A percentile compares a stretch with the other conserved stretches of the same genome.
These are phyloP conservation scores for Oryza glumipatula DNA, from an alignment of 176 grass and related monocot genomes.

Conservation along the genomic window DNA sequence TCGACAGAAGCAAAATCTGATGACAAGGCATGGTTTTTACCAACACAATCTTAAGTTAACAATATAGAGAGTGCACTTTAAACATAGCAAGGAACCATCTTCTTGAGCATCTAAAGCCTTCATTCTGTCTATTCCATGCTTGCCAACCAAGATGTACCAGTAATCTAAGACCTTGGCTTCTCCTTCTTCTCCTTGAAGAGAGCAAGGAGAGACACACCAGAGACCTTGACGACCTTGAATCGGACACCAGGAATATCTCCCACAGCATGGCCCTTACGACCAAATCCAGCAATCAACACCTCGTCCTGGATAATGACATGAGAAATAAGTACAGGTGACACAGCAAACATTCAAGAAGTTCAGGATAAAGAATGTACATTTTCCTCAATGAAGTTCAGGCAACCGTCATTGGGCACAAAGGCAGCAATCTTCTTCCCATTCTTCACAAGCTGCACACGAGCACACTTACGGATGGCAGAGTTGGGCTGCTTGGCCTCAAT, in stretches of 20 bases:
- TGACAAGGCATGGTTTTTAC: constrained; percentile 34
- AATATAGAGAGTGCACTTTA: constrained; percentile 35
- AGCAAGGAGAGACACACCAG: constrained; percentile 70
- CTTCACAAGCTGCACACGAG: constrained; percentile 71
- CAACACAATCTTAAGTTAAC: constrained; percentile 43
- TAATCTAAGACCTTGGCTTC: constrained; percentile 64
- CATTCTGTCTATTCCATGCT: constrained; percentile 27
- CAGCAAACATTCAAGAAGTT: not conserved
- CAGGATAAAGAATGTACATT: constrained; percentile 35
- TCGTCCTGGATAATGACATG: constrained; percentile 47
- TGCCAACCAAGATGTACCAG: constrained; percentile 2
- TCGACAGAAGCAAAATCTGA: not conserved
- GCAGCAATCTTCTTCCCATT: constrained; percentile 82
- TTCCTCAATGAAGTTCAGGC: constrained; percentile 73
- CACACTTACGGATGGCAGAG: constrained; percentile 79
- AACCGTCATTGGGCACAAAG: constrained; percentile 71
- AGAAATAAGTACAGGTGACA: not conserved
- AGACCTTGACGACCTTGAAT: constrained; percentile 82
- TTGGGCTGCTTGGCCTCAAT: constrained; percentile 79
- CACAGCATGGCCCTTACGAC: constrained; percentile 65
- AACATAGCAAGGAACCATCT: constrained; percentile 48
- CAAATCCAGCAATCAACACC: constrained; percentile 73
- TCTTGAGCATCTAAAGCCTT: constrained; percentile 33
- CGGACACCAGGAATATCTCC: constrained; percentile 79
- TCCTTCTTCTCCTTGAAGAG: constrained; percentile 79